Evolutionary conservation across 345 rosid species (phyloP).

Genomic region (Draba incana): DNA sequence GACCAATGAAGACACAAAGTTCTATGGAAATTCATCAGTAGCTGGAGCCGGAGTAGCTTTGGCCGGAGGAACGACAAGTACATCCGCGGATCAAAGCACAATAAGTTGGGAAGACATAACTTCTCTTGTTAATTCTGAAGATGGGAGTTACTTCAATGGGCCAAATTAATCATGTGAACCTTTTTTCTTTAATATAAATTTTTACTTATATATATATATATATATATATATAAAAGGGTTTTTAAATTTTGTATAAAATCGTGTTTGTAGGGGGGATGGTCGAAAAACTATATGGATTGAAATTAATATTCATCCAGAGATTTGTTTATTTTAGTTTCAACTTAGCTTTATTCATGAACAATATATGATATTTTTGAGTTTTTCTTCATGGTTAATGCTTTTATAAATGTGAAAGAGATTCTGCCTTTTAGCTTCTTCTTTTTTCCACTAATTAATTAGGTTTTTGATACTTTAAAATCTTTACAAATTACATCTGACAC

Average conservation of each 20-base stretch:
- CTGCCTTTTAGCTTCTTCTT: constrained; percentile 34
- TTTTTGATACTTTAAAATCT: constrained; percentile 13
- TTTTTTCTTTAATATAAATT: constrained; percentile 21
- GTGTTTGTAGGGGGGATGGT: constrained; percentile 6
- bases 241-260: constrained; percentile 32
- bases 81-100: constrained; percentile 57
- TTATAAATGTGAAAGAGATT: constrained; percentile 25
- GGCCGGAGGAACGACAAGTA: constrained; percentile 46
- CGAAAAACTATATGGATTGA: constrained; percentile 17
- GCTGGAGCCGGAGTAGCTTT: constrained; percentile 33
- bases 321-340: constrained; percentile 39
- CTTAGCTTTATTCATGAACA: constrained; percentile 28
- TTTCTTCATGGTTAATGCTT: constrained; percentile 21
- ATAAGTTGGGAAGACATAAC: constrained; percentile 60
- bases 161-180: constrained; percentile 33
- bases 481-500: constrained; percentile 36
- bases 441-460: constrained; percentile 25
- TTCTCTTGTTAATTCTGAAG: constrained; percentile 51
- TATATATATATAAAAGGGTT: constrained; percentile 7
- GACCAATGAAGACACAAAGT: constrained; percentile 30
- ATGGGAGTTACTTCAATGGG: constrained; percentile 51
- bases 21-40: constrained; percentile 32
- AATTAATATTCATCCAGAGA: constrained; percentile 42
- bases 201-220: constrained; percentile 21
- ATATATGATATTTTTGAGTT: constrained; percentile 16